Evolutionary conservation across 352 stramenopile genomes (phyloP).

Genomic region (Phytophthora megakarya): DNA sequence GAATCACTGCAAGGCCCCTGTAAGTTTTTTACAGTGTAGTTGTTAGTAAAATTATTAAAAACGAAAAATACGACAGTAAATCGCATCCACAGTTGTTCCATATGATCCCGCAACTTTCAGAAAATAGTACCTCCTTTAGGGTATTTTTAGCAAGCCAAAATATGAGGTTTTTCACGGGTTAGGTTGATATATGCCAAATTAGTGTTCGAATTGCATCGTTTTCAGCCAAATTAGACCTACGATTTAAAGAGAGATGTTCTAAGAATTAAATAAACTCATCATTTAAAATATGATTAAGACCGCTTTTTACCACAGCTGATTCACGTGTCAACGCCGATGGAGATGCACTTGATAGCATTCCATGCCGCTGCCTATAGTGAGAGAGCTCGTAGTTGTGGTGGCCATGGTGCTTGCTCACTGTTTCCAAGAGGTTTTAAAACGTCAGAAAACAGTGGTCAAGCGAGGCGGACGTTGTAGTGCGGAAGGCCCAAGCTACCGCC

Average conservation of each 20-base stretch:
- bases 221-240: neutral
- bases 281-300: constrained; percentile 7
- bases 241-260: neutral
- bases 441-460: constrained; percentile 9
- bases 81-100: too few species aligned
- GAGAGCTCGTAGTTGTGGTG: constrained; percentile 12
- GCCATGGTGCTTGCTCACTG: constrained; percentile 3
- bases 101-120: too few species aligned
- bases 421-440: constrained; percentile 4
- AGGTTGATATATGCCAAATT: constrained; percentile 1
- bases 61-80: too few species aligned
- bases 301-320: neutral
- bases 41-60: too few species aligned
- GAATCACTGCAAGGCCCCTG: too few species aligned
- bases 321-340: neutral
- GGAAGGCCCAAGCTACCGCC: neutral
- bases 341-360: neutral
- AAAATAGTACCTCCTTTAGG: too few species aligned
- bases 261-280: constrained; percentile 8
- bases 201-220: neutral
- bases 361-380: constrained; percentile 5
- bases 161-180: neutral
- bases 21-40: too few species aligned
- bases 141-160: too few species aligned
- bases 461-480: neutral